These are phyloP conservation scores for Hericium coralloides DNA, from an alignment of 768 basidiomycete genomes.

Conservation along the genomic window DNA sequence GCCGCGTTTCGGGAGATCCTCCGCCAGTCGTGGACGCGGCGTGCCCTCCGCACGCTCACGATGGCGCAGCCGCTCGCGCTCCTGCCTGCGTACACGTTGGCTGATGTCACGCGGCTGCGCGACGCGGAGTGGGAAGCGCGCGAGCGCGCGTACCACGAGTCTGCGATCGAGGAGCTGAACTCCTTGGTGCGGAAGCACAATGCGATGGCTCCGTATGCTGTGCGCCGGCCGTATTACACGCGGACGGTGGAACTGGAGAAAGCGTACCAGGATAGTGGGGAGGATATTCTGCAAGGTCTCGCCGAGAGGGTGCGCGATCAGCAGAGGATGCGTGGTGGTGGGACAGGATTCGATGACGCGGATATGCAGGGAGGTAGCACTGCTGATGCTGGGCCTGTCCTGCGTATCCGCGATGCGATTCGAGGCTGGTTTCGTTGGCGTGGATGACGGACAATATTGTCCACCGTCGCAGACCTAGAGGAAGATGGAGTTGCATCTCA, in stretches of 20 bases:
- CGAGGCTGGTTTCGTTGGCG: slow-evolving; percentile 17
- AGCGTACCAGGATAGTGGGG: slow-evolving; percentile 40
- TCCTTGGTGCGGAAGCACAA: slow-evolving; percentile 73
- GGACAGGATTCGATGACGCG: slow-evolving; percentile 2
- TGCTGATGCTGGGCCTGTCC: slow-evolving; percentile 1
- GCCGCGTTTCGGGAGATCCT: slow-evolving; percentile 55
- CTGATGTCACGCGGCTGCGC: slow-evolving; percentile 35
- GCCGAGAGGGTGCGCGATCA: slow-evolving; percentile 16
- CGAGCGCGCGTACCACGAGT: slow-evolving; percentile 59
- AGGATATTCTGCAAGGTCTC: slow-evolving; percentile 41
- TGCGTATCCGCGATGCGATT: slow-evolving; percentile 22
- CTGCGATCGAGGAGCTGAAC: slow-evolving; percentile 65
- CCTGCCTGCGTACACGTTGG: slow-evolving; percentile 25
- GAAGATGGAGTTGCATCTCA: too few species aligned
- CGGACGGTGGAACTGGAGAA: slow-evolving; percentile 49
- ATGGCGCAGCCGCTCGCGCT: slow-evolving; percentile 30
- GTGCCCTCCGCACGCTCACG: slow-evolving; percentile 54
- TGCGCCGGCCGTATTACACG: slow-evolving; percentile 54
- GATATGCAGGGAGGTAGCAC: neutral
- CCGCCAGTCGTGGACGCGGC: slow-evolving; percentile 66
- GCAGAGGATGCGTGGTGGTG: neutral
- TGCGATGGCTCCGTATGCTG: slow-evolving; percentile 67
- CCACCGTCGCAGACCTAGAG: neutral
- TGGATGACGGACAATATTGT: neutral
- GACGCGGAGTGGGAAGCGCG: slow-evolving; percentile 65